A percentile compares a stretch with the other conserved stretches of the same genome.
Evolutionary conservation across 2,329 filamentous ascomycete species (phyloP).

Genomic region (Neopestalotiopsis rosae): DNA sequence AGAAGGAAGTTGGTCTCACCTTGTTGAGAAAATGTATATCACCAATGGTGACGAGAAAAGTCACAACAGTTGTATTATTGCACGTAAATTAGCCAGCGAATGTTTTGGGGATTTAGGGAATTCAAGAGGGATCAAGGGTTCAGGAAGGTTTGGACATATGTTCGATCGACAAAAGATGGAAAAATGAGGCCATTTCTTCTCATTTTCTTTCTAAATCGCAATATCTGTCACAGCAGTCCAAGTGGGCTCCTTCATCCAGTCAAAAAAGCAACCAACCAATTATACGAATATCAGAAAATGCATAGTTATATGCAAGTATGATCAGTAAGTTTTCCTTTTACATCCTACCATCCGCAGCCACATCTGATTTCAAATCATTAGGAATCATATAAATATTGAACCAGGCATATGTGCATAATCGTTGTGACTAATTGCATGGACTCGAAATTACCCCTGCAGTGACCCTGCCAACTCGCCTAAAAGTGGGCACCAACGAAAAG

Average conservation of each 20-base stretch:
- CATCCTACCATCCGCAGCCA: not conserved
- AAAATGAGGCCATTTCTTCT: not conserved
- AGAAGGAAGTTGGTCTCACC: not conserved
- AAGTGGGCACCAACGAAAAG: too few relatives aligned
- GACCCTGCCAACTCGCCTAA: too few relatives aligned
- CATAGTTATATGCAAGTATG: not conserved
- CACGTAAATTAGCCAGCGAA: too few relatives aligned
- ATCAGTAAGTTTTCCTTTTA: not conserved
- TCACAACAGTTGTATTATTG: too few relatives aligned
- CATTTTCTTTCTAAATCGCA: not conserved
- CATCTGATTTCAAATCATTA: too few relatives aligned
- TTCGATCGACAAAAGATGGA: not conserved
- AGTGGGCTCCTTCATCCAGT: not conserved
- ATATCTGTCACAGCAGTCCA: not conserved
- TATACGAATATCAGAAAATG: not conserved
- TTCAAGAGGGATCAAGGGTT: not conserved
- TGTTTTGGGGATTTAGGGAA: too few relatives aligned
- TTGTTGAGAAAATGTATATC: not conserved
- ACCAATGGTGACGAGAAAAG: not conserved
- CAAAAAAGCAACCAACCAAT: not conserved
- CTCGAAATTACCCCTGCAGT: too few relatives aligned
- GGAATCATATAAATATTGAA: too few relatives aligned
- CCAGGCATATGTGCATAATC: too few relatives aligned
- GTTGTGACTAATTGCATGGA: too few relatives aligned
- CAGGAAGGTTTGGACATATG: not conserved